Percentiles rank a stretch among this genome's conserved stretches.
These are phyloP conservation scores for Phoenix roebelenii DNA, from an alignment of 176 grass and related monocot species.

Conservation along the genomic window DNA sequence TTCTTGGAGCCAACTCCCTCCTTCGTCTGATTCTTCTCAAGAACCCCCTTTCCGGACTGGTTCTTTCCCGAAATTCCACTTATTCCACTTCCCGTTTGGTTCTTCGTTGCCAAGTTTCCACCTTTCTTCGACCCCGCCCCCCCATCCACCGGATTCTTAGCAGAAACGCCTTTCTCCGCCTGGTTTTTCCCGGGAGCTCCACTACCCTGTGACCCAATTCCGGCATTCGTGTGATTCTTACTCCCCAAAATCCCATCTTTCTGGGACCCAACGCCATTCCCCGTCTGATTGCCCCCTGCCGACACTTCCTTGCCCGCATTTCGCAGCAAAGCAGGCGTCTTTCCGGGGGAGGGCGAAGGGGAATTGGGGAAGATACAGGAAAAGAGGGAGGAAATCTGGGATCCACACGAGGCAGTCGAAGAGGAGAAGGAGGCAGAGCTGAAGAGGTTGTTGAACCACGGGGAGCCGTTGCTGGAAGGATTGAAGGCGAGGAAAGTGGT, in stretches of 20 bases:
- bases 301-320: too few relatives aligned
- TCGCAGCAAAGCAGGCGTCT: neutral
- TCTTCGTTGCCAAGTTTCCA: neutral
- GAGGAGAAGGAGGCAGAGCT: slow-evolving; percentile 28
- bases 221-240: slow-evolving; percentile 4
- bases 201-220: slow-evolving; percentile 11
- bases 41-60: slow-evolving; percentile 9
- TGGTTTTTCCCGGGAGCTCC: slow-evolving; percentile 13
- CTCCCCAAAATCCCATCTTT: slow-evolving; percentile 2
- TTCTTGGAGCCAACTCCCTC: slow-evolving; percentile 17
- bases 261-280: neutral
- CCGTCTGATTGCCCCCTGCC: too few relatives aligned
- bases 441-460: slow-evolving; percentile 58
- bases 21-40: neutral
- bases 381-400: slow-evolving; percentile 51
- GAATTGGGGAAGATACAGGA: slow-evolving; percentile 60
- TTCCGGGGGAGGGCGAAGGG: slow-evolving; percentile 10
- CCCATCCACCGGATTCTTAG: slow-evolving; percentile 2
- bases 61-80: neutral
- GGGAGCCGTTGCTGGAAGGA: slow-evolving; percentile 26
- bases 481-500: slow-evolving; percentile 49
- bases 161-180: neutral
- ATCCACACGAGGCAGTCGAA: slow-evolving; percentile 37
- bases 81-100: slow-evolving; percentile 3
- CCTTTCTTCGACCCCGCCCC: slow-evolving; percentile 9